A percentile compares a stretch with the other conserved stretches of the same genome.
These are phyloP conservation scores for Suillus luteus DNA, from an alignment of 768 basidiomycete genomes.

Conservation along the genomic window DNA sequence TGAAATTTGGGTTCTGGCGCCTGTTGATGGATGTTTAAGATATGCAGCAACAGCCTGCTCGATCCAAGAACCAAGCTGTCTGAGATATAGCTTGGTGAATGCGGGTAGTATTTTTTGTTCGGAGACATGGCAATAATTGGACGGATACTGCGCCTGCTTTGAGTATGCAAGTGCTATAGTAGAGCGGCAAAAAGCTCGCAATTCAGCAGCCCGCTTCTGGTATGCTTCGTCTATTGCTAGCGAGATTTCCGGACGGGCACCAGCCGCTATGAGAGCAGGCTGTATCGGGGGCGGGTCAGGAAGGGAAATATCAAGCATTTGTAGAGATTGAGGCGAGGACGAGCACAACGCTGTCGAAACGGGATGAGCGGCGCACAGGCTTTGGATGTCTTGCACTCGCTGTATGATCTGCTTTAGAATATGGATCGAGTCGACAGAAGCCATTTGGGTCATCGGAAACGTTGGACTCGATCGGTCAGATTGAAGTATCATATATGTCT, in stretches of 20 bases:
- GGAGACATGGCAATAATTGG: not conserved
- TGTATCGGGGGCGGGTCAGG: slow-evolving; percentile 14
- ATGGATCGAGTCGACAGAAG: not conserved
- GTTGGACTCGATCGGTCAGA: not conserved
- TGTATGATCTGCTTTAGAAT: not conserved
- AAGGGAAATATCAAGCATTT: too few species aligned
- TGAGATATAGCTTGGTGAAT: not conserved
- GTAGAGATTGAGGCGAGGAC: too few species aligned
- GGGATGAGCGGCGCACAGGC: too few species aligned
- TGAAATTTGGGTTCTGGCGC: rapidly evolving
- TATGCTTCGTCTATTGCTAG: slow-evolving; percentile 10
- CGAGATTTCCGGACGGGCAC: not conserved
- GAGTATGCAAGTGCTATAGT: not conserved
- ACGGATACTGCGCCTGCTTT: not conserved
- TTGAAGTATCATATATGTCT: too few species aligned
- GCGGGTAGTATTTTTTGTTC: not conserved
- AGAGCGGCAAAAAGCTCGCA: not conserved
- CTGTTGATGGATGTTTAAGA: not conserved
- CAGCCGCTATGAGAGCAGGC: not conserved
- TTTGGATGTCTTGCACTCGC: rapidly evolving
- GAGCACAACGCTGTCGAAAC: too few species aligned
- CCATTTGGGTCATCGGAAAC: not conserved
- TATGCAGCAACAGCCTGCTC: rapidly evolving
- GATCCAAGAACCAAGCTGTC: not conserved
- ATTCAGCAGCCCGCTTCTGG: slow-evolving; percentile 11